Percentiles rank a stretch among this genome's conserved stretches.
These are phyloP conservation scores for Sphagnum magellanicum DNA, from an alignment of 228 moss, liverwort and hornwort species.

Conservation along the genomic window DNA sequence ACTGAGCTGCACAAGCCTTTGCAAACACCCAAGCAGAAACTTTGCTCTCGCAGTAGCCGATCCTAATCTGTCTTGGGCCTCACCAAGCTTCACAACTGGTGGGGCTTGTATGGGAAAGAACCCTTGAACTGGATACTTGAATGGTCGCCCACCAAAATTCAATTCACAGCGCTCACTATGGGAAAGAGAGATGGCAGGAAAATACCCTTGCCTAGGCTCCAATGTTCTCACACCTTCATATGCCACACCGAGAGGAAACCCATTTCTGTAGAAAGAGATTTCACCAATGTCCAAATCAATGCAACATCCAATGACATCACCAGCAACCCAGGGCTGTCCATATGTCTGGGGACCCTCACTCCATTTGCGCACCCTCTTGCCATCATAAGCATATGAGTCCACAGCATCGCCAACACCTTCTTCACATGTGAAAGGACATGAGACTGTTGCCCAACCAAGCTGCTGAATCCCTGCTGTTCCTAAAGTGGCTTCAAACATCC, in stretches of 20 bases:
- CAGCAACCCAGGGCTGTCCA: slow-evolving; percentile 87
- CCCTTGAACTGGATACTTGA: slow-evolving; percentile 74
- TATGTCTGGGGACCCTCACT: slow-evolving; percentile 42
- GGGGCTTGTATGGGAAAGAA: slow-evolving; percentile 73
- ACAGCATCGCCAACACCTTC: slow-evolving; percentile 90
- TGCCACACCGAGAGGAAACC: slow-evolving; percentile 74
- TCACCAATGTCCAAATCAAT: slow-evolving; percentile 66
- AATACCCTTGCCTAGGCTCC: slow-evolving; percentile 70
- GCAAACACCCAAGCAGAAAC: slow-evolving; percentile 79
- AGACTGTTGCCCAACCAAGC: slow-evolving; percentile 89
- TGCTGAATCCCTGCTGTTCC: slow-evolving; percentile 98
- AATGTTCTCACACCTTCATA: slow-evolving; percentile 55
- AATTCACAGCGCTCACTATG: slow-evolving; percentile 94
- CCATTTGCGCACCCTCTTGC: slow-evolving; percentile 89
- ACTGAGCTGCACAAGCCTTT: slow-evolving; percentile 91
- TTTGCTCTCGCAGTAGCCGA: slow-evolving; percentile 51
- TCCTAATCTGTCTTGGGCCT: slow-evolving; percentile 9
- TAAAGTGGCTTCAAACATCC: slow-evolving; percentile 97
- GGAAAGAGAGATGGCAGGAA: slow-evolving; percentile 87
- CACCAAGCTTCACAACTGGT: slow-evolving; percentile 37
- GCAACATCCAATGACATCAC: slow-evolving; percentile 97
- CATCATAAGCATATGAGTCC: slow-evolving; percentile 96
- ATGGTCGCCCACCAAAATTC: slow-evolving; percentile 90
- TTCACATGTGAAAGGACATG: slow-evolving; percentile 82
- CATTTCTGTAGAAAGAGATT: slow-evolving; percentile 81